Evolutionary conservation across 1,139 yeast species (phyloP), one percentile per base, ranked within the genome.

Genomic region (Protomyces macrosporus): DNA sequence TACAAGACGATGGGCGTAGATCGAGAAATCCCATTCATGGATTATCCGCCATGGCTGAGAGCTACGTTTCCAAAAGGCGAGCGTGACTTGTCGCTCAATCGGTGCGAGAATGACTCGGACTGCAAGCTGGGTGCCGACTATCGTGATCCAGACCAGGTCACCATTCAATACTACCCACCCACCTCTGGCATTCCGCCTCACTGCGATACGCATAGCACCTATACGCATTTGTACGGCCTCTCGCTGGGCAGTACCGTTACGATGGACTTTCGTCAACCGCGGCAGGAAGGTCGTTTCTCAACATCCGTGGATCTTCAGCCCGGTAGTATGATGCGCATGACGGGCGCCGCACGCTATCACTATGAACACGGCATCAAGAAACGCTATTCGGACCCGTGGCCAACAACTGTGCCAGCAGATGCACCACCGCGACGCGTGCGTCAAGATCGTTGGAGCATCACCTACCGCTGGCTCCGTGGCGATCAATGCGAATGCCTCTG

Each of bases 131-230:
- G 3, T 7, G 4, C n/a, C 2, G 48, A 30, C 5, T 42, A 42
- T 14, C 42, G 45, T 10, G 39, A 30, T 6, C 62, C 62, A 6
- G 62, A 58, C 10, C 62, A 58, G 39, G 62, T 58, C 35, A 51
- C 56, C 14, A 23, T 58, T 16, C 62, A 58, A 52, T 58, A 58
- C 56, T 58, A 58, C 23, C 40, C 52, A 4, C 62, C 62, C 7
- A 56, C 56, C 45, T 51, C 62, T n/a, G 62, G 62, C 36, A 58
- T 58, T n/a, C 62, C 62, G 6, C 62, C 62, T 32, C 62, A 58
- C 45, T 55, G 53, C 12, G 62, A 58, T 40, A 58, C 62, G 12
- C 62, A 58, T n/a, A 39, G 52, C 36, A 53, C 53, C 36, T 58
- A 58, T 35, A 55, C 40, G 30, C 53, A 51, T n/a, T 35, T 58